phyloP scores from a whole-genome alignment of 2,329 filamentous ascomycete species.

The Sarocladiaceae sp. region DNA sequence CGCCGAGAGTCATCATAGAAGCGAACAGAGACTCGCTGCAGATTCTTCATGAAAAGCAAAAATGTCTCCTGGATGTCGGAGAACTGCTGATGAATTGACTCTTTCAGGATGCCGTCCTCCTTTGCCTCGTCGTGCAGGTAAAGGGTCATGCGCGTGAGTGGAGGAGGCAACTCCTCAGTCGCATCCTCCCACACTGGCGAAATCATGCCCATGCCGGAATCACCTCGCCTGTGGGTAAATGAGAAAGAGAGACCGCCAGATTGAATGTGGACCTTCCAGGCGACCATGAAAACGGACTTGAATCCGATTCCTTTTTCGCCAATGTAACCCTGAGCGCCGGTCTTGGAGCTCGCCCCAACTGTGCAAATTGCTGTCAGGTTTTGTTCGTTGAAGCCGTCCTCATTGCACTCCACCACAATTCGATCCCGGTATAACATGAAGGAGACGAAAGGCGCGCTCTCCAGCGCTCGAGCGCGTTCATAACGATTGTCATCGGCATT shows the following conservation, averaged over 20 bases:
- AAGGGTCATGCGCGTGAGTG: constrained; percentile 33
- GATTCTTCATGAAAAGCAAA: constrained; percentile 38
- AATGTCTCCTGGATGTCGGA: constrained; percentile 31
- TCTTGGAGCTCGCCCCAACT: constrained; percentile 40
- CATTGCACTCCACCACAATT: constrained; percentile 43
- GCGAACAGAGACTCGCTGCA: not conserved
- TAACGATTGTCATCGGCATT: constrained; percentile 38
- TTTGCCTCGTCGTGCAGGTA: constrained; percentile 25
- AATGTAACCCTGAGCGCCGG: constrained; percentile 31
- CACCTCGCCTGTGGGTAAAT: constrained; percentile 32
- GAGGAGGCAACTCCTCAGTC: constrained; percentile 11
- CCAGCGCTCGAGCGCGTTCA: constrained; percentile 15
- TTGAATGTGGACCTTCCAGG: constrained; percentile 38
- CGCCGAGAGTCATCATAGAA: not conserved
- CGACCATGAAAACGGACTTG: constrained; percentile 45
- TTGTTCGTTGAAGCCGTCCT: constrained; percentile 34
- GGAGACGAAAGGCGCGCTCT: constrained; percentile 20
- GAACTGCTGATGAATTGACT: constrained; percentile 29
- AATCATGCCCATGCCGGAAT: constrained; percentile 48
- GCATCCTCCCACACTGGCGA: constrained; percentile 35
- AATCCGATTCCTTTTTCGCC: constrained; percentile 46
- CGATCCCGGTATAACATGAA: constrained; percentile 28
- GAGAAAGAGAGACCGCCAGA: constrained; percentile 40
- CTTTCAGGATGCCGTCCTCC: constrained; percentile 13
- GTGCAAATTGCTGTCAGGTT: constrained; percentile 40